Evolutionary conservation across 2,329 filamentous ascomycete species (phyloP), one percentile per base, ranked within the genome.

Genomic region (Periconia sp.): DNA sequence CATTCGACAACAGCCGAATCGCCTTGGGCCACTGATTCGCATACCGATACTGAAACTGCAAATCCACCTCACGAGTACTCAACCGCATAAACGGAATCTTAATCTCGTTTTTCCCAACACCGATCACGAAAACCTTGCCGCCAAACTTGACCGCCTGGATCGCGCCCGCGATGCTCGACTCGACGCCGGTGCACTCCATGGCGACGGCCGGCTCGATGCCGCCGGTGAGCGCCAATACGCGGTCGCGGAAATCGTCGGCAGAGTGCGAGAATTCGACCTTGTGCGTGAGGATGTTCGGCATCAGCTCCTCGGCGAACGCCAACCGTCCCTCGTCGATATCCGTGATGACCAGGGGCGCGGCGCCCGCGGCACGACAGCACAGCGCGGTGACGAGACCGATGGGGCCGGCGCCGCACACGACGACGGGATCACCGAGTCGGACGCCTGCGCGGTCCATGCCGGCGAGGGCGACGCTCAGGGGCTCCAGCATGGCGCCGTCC

Each of bases 31-130:
- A 97, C 19, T 91, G 96, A 79, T 97, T 97, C 78, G 84, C 85
- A 80, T 97, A 97, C 57, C 94, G 85, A 80, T 97, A 97, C 79
- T 97, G 93, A 76, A 97, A 94, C 78, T 96, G 91, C 56, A 97
- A 81, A 76, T 97, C 93, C 64, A 97, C 89, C 78, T 97, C 94
- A 59, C 90, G 85, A 6, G 92, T 93, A 66, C 89, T 93, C 53
- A 93, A 83, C 48, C 91, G 81, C 93, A 97, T 97, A 75, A 97
- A 97, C 27, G 93, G 93, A 59, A 97, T 89, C 76, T 85, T 91
- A 80, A 97, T 94, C 80, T 97, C 91, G 73, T 94, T 92, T 82
- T 90, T 93, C 62, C 93, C 94, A 2, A 97, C 92, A 41, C 93
- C 93, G 61, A 97, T 95, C 59, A 97, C 89, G 71, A 97, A 97